Evolutionary conservation across 768 basidiomycete species (phyloP).

Genomic region (Suillus tomentosus): DNA sequence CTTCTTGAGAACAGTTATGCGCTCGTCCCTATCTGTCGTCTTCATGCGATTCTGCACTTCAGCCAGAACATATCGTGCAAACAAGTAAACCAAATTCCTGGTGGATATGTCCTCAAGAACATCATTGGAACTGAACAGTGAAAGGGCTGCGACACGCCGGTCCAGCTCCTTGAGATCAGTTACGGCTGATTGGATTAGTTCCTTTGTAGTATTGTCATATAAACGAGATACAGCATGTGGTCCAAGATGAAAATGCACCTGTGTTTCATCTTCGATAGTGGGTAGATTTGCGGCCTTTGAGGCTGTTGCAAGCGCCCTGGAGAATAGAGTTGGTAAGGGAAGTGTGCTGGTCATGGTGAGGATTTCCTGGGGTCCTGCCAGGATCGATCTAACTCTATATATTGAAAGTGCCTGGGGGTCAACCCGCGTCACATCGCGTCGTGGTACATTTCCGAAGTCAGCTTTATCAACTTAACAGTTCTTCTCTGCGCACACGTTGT

Average conservation of each 20-base stretch:
- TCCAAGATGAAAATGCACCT: slow-evolving; percentile 32
- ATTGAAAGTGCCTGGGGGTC: slow-evolving; percentile 11
- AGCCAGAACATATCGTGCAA: slow-evolving; percentile 67
- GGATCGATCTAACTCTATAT: neutral
- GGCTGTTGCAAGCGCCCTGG: slow-evolving; percentile 39
- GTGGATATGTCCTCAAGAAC: slow-evolving; percentile 81
- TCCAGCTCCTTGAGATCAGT: slow-evolving; percentile 56
- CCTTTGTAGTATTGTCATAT: slow-evolving; percentile 41
- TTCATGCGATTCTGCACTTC: slow-evolving; percentile 65
- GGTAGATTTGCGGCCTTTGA: slow-evolving; percentile 42
- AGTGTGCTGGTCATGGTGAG: slow-evolving; percentile 21
- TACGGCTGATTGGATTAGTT: slow-evolving; percentile 56
- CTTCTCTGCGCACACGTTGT: neutral
- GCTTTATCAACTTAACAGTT: neutral
- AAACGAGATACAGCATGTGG: neutral
- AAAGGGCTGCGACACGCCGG: slow-evolving; percentile 57
- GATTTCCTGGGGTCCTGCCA: slow-evolving; percentile 13
- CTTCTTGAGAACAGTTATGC: slow-evolving; percentile 55
- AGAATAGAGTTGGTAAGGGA: slow-evolving; percentile 42
- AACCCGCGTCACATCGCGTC: slow-evolving; percentile 14
- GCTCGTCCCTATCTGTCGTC: slow-evolving; percentile 56
- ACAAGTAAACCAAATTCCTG: slow-evolving; percentile 70
- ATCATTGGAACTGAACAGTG: slow-evolving; percentile 85
- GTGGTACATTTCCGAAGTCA: neutral
- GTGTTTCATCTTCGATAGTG: slow-evolving; percentile 46